phyloP scores from a whole-genome alignment of 2,329 filamentous ascomycete genomes.

The Fusarium domesticum region DNA sequence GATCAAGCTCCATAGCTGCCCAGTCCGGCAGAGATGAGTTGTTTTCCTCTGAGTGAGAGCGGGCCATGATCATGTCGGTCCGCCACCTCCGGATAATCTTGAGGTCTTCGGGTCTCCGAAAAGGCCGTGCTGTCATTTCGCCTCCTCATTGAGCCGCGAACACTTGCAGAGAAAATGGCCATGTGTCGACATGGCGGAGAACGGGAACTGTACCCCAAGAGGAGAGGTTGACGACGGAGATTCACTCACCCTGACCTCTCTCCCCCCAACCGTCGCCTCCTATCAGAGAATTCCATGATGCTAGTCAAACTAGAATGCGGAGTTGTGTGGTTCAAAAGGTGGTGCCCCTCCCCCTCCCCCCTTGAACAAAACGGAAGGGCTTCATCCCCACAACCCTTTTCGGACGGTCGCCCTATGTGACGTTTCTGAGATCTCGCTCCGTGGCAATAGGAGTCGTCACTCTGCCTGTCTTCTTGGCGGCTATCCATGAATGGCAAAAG shows the following conservation, averaged over 20 bases:
- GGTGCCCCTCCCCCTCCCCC: not conserved
- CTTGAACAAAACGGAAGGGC: constrained; percentile 7
- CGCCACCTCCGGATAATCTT: constrained; percentile 14
- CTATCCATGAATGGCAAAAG: not conserved
- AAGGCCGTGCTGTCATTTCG: constrained; percentile 11
- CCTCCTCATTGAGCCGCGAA: constrained; percentile 9
- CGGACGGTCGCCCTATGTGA: constrained; percentile 9
- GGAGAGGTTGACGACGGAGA: not conserved
- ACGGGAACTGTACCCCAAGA: not conserved
- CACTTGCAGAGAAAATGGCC: not conserved
- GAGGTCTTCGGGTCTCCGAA: constrained; percentile 10
- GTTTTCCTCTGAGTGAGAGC: constrained; percentile 2
- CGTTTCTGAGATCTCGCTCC: constrained; percentile 14
- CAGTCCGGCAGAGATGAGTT: constrained; percentile 4
- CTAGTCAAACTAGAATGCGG: constrained; percentile 5
- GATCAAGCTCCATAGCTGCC: constrained; percentile 5
- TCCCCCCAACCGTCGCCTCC: constrained; percentile 19
- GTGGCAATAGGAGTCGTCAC: not conserved
- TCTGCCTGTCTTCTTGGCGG: too few species aligned
- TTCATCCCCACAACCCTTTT: constrained; percentile 11
- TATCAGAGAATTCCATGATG: constrained; percentile 10
- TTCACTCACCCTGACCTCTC: not conserved
- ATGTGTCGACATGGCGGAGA: not conserved
- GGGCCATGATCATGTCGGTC: constrained; percentile 10
- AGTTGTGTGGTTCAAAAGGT: constrained; percentile 5